Percentiles rank a stretch among this genome's conserved stretches.
Conservation (phyloP, 352 stramenopile species). For the Phytophthora pisi region DNA sequence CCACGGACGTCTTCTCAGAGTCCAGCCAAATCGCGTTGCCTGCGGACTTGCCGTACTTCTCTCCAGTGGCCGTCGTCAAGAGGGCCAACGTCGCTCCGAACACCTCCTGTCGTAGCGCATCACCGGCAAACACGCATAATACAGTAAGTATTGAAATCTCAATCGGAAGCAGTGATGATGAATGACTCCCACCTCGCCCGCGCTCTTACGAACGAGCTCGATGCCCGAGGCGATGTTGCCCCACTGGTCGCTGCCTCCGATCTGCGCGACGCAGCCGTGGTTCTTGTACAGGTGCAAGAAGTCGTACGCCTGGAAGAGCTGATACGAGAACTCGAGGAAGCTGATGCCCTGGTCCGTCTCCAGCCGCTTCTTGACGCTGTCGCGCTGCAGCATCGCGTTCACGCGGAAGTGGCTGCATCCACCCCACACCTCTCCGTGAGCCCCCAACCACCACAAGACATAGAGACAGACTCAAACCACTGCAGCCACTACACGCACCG, state of each 20-base stretch:
- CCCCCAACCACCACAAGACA: not conserved
- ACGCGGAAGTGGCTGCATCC: conserved; percentile 93
- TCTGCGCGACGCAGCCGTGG: conserved; percentile 94
- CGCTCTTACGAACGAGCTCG: conserved; percentile 95
- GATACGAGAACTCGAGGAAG: conserved; percentile 99
- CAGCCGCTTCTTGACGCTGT: conserved; percentile 98
- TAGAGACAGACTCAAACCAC: not conserved
- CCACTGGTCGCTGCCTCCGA: conserved; percentile 99
- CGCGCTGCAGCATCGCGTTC: conserved; percentile 98
- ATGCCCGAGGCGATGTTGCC: conserved; percentile 98
- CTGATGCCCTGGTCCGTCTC: conserved; percentile 95
- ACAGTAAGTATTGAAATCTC: not conserved
- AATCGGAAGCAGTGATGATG: not conserved
- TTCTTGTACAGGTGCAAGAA: conserved; percentile 96
- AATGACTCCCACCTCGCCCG: conserved; percentile 45
- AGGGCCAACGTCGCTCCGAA: conserved; percentile 97
- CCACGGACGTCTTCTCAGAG: no score
- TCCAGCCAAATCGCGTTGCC: no score
- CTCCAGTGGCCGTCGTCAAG: conserved; percentile 96
- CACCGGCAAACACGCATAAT: not conserved
- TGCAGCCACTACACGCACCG: conserved; percentile 33
- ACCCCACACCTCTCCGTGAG: not conserved
- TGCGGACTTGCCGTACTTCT: conserved; percentile 99
- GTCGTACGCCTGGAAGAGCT: conserved; percentile 99
- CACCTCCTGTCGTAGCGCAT: conserved; percentile 56